These are phyloP conservation scores for Lachancea kluyveri DNA, from an alignment of 805 yeast genomes.

Conservation along the genomic window DNA sequence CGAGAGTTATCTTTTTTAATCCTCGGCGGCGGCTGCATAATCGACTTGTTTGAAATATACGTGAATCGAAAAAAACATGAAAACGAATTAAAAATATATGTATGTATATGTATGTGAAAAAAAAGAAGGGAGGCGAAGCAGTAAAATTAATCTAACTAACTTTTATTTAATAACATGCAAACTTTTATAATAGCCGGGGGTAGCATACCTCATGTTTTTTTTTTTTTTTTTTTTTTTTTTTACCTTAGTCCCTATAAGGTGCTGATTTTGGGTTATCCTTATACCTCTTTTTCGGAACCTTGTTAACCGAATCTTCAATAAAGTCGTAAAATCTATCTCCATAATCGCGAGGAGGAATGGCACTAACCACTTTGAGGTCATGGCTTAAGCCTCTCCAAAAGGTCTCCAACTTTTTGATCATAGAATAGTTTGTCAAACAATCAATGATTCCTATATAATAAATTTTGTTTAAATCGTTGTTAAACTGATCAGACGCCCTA, in stretches of 20 bases:
- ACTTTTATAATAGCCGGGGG: too few relatives aligned
- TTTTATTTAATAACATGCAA: too few relatives aligned
- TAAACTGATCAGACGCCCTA: constrained; percentile 50
- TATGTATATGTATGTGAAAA: too few relatives aligned
- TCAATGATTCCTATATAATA: constrained; percentile 94
- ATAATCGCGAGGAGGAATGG: constrained; percentile 86
- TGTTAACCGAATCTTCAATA: constrained; percentile 39
- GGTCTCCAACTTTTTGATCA: constrained; percentile 76
- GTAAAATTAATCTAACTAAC: too few relatives aligned
- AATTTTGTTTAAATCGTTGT: constrained; percentile 54
- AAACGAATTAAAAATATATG: too few relatives aligned
- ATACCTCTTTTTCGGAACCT: constrained; percentile 17
- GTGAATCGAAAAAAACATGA: too few relatives aligned
- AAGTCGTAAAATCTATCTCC: constrained; percentile 81
- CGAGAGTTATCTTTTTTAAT: too few relatives aligned
- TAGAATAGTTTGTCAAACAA: constrained; percentile 76
- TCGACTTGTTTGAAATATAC: too few relatives aligned
- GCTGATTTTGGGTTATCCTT: constrained; percentile 21
- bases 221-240: not conserved
- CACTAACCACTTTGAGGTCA: constrained; percentile 66
- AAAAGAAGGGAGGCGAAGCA: too few relatives aligned
- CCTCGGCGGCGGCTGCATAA: too few relatives aligned
- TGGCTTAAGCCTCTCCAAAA: constrained; percentile 73
- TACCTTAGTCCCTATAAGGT: constrained; percentile 18
- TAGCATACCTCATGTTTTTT: not conserved